These are phyloP conservation scores for Eucalyptus decipiens DNA, from an alignment of 345 rosid species.

Conservation along the genomic window DNA sequence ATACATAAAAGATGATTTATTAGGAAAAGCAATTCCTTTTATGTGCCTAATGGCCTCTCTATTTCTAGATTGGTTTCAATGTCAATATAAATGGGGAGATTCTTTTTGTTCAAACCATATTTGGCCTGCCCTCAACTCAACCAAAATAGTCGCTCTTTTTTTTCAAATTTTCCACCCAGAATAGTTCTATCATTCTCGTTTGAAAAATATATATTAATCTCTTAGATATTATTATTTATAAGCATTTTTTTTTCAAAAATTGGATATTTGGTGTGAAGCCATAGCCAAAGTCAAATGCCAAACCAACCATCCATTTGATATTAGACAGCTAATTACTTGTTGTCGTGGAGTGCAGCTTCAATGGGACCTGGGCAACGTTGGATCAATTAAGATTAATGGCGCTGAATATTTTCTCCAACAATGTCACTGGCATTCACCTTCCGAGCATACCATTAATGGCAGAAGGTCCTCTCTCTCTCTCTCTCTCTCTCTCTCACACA, in stretches of 20 bases:
- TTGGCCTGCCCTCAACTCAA: not conserved
- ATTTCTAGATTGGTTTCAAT: not conserved
- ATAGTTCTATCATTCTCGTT: not conserved
- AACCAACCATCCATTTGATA: not conserved
- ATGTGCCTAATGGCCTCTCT: not conserved
- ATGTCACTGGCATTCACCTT: slow-evolving; percentile 79
- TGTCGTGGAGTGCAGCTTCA: slow-evolving; percentile 23
- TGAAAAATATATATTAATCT: not conserved
- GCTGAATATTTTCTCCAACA: slow-evolving; percentile 42
- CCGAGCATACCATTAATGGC: slow-evolving; percentile 67
- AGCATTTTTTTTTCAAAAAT: not conserved
- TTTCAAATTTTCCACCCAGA: not conserved
- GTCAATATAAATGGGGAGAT: not conserved
- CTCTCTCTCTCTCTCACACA: not conserved
- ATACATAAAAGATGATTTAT: not conserved
- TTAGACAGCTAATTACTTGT: not conserved
- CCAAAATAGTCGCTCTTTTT: not conserved
- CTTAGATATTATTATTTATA: not conserved
- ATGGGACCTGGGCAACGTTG: slow-evolving; percentile 31
- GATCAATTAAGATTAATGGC: slow-evolving; percentile 30
- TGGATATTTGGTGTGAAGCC: not conserved
- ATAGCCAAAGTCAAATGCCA: not conserved
- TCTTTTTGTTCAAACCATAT: not conserved
- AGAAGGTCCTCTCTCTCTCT: slow-evolving; percentile 17
- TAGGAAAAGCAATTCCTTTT: not conserved